Evolutionary conservation across 768 basidiomycete genomes (phyloP).

Genomic region (Pisolithus albus): DNA sequence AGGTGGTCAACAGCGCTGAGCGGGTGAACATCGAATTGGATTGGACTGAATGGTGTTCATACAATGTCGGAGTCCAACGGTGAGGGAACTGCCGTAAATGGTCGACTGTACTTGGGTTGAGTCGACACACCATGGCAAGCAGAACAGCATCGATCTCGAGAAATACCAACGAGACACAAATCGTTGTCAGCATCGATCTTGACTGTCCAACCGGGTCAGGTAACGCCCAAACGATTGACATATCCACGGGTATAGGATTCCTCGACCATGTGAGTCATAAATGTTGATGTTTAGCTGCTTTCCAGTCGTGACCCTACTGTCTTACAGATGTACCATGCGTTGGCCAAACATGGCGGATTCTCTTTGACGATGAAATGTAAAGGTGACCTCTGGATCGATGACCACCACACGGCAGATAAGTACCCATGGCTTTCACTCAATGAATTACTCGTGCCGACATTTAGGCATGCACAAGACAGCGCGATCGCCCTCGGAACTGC

Average conservation of each 20-base stretch:
- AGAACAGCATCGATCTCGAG: constrained; percentile 68
- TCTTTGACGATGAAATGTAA: constrained; percentile 85
- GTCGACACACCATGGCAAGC: constrained; percentile 27
- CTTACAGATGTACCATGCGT: constrained; percentile 89
- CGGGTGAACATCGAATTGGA: background rate
- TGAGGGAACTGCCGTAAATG: background rate
- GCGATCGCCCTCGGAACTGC: constrained; percentile 83
- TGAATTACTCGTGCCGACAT: constrained; percentile 12
- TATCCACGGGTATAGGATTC: constrained; percentile 97
- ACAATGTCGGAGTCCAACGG: background rate
- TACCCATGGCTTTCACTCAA: constrained; percentile 19
- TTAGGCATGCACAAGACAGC: constrained; percentile 60
- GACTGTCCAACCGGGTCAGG: constrained; percentile 66
- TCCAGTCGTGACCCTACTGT: background rate
- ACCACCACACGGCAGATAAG: constrained; percentile 99
- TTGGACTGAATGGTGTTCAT: no score
- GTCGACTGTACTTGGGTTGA: background rate
- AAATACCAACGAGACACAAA: constrained; percentile 87
- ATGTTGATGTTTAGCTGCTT: background rate
- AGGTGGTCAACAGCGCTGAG: constrained; percentile 12
- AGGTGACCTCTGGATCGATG: constrained; percentile 96
- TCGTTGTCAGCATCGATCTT: constrained; percentile 74
- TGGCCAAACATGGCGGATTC: constrained; percentile 96
- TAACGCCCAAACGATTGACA: constrained; percentile 65
- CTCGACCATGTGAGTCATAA: constrained; percentile 76